A percentile compares a stretch with the other conserved stretches of the same genome.
phyloP scores from a whole-genome alignment of 148 eudicot species.

The Talinum fruticosum region DNA sequence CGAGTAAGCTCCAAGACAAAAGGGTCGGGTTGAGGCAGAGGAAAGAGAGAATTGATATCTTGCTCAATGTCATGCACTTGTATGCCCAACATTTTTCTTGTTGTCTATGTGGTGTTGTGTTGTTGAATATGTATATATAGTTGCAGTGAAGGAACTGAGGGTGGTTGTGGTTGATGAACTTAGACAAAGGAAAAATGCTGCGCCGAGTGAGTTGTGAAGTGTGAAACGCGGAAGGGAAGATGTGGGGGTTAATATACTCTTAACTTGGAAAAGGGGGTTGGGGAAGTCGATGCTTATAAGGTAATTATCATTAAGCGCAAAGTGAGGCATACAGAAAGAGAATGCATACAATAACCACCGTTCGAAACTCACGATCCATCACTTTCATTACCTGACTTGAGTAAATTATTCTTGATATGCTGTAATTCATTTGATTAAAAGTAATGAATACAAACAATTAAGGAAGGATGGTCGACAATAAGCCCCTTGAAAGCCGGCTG shows the following conservation, averaged over 20 bases:
- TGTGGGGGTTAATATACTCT: neutral
- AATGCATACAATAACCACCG: no score
- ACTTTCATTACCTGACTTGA: conserved; percentile 15
- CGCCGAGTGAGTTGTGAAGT: neutral
- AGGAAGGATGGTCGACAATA: conserved; percentile 4
- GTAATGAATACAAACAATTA: no score
- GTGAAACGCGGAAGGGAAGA: neutral
- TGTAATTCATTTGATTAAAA: no score
- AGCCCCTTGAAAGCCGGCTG: conserved; percentile 53
- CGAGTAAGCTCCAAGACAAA: conserved; percentile 62
- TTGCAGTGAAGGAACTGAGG: no score
- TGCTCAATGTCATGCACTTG: conserved; percentile 36
- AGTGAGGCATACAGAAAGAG: conserved; percentile 25
- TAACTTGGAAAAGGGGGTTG: neutral
- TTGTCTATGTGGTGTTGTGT: neutral
- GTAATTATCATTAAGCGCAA: conserved; percentile 43
- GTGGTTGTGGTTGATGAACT: neutral
- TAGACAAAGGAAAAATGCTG: neutral
- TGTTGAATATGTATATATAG: no score
- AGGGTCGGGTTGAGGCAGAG: conserved; percentile 55
- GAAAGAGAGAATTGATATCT: conserved; percentile 22
- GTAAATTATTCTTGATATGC: no score
- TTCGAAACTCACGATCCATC: neutral
- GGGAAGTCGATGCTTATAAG: conserved; percentile 45
- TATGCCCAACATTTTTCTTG: conserved; percentile 30